Percentiles rank a stretch among this genome's conserved stretches.
Evolutionary conservation across 2,329 filamentous ascomycete genomes (phyloP).

Genomic region (Fusarium sp.): DNA sequence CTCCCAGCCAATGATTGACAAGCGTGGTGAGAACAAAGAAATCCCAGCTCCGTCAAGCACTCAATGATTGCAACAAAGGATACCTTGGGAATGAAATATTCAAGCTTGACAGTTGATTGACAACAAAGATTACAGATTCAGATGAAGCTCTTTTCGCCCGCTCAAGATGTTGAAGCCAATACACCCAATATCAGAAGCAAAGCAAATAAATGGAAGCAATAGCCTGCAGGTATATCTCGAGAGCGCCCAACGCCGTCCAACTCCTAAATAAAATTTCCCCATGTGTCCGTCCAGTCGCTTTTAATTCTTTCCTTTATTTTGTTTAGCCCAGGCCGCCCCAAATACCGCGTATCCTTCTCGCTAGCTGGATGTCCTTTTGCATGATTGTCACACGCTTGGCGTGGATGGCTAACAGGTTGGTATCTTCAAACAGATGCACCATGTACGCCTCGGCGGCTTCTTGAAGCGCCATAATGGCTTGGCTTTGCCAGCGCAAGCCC

Average conservation of each 20-base stretch:
- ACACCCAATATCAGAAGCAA: slow-evolving; percentile 11
- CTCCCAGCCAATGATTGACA: slow-evolving; percentile 34
- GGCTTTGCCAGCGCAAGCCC: slow-evolving; percentile 93
- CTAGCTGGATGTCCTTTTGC: slow-evolving; percentile 97
- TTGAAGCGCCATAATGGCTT: slow-evolving; percentile 91
- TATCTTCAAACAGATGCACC: slow-evolving; percentile 86
- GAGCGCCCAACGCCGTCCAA: slow-evolving; percentile 36
- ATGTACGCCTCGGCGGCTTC: slow-evolving; percentile 97
- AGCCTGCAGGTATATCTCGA: slow-evolving; percentile 39
- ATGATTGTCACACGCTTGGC: slow-evolving; percentile 97
- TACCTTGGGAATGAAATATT: not conserved
- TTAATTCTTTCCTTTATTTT: not conserved
- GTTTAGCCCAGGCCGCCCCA: slow-evolving; percentile 74
- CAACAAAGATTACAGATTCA: slow-evolving; percentile 20
- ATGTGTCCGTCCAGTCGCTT: slow-evolving; percentile 10
- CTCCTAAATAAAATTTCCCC: slow-evolving; percentile 23
- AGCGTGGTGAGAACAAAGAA: slow-evolving; percentile 26
- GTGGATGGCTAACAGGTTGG: slow-evolving; percentile 93
- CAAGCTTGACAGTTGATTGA: slow-evolving; percentile 16
- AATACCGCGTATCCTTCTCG: slow-evolving; percentile 78
- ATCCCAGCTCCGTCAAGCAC: slow-evolving; percentile 6
- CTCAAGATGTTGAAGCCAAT: slow-evolving; percentile 2
- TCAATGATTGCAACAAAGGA: not conserved
- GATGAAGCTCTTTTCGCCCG: not conserved
- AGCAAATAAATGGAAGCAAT: slow-evolving; percentile 23